Conservation (phyloP, 2,329 filamentous ascomycete species). For the Claviceps africana region DNA sequence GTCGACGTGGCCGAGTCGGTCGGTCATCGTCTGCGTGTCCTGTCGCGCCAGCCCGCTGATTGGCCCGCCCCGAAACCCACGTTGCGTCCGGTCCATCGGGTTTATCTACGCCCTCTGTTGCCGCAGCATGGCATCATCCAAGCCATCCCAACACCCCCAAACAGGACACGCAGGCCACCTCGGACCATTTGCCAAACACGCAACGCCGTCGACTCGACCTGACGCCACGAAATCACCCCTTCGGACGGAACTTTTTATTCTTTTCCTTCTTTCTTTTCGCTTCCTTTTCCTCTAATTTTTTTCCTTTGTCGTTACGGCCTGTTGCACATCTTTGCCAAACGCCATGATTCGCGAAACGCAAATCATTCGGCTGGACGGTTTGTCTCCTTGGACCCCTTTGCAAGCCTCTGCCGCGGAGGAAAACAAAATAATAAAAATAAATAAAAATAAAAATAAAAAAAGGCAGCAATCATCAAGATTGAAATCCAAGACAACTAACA, state of each 20-base stretch:
- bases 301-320: no score
- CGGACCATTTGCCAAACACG: background rate
- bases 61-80: slow-evolving; percentile 8
- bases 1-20: background rate
- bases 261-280: no score
- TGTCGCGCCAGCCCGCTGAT: slow-evolving; percentile 5
- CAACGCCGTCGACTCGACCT: background rate
- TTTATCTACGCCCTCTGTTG: background rate
- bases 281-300: no score
- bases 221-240: background rate
- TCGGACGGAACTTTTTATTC: no score
- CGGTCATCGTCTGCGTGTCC: background rate
- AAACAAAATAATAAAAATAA: background rate
- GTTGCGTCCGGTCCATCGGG: background rate
- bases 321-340: background rate
- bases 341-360: slow-evolving; percentile 83
- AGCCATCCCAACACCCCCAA: background rate
- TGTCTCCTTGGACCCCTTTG: slow-evolving; percentile 6
- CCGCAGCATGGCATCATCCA: background rate
- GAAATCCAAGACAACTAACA: slow-evolving; percentile 8
- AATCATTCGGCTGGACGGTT: slow-evolving; percentile 86
- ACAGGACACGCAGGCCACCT: background rate
- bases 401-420: no score
- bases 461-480: background rate
- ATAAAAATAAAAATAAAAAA: background rate